Evolutionary conservation across 129 eudicot species (phyloP), one percentile per base, ranked within the genome.

Genomic region (Deinandra increscens): DNA sequence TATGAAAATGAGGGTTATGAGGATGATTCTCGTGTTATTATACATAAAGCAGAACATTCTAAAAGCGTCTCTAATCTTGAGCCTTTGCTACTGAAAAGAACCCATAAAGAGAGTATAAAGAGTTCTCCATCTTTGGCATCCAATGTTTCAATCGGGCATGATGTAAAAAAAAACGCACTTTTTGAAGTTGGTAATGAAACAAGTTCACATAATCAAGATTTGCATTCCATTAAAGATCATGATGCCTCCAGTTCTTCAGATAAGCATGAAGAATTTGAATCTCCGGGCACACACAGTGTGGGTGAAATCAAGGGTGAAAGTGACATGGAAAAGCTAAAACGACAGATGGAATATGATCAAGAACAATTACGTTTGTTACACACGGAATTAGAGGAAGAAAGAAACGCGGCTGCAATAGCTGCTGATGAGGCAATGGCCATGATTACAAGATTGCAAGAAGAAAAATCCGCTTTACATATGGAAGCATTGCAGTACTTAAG

Each of bases 391-490:
- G 98, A 92, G 70, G 96, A 92, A 77, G 98, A 92, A 73, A 79
- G 96, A 80, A 89, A 75, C 71, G 96, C 96, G 9, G 75, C 98
- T 6, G 84, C 91, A 0, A 71, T 88, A 64, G 89, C 96, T 41
- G 95, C 95, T 9, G 87, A 86, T 64, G 85, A 92, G 64, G 91
- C 98, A 18, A 88, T 92, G 98, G 95, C 98, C 49, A 92, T 92
- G 98, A 92, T 92, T 43, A 92, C 96, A 13, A 81, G 93, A 65
- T 66, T 92, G 79, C 98, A 92, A 68, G 96, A 92, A 80, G 98
- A 92, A 72, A 92, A 92, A 63, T 88, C 98, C 2, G 76, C 89
- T n/a, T 85, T 91, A 17, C 88, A 81, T 69, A 88, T 84, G 95
- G 98, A 91, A 61, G 93, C 96, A 4, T 78, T 75, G 79, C 98